These are phyloP conservation scores for Vigna reflexopilosa DNA, from an alignment of 306 rosid species.

Conservation along the genomic window DNA sequence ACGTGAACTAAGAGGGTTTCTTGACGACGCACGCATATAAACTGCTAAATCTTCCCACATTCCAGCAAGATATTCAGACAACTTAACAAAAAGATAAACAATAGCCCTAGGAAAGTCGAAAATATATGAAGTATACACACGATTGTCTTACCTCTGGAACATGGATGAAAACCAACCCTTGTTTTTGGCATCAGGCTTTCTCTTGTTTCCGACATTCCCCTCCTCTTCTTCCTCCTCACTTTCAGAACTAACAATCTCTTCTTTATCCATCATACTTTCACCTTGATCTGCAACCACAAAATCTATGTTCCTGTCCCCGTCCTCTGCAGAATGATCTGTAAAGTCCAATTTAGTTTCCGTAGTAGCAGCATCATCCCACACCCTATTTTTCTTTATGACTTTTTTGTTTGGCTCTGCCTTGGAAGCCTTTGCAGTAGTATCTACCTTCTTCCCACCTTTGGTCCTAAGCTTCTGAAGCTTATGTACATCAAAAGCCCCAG, in stretches of 20 bases:
- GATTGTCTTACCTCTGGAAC: conserved; percentile 75
- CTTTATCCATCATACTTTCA: conserved; percentile 92
- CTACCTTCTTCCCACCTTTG: conserved; percentile 77
- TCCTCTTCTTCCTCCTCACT: conserved; percentile 61
- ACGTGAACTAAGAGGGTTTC: neutral
- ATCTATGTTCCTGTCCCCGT: conserved; percentile 62
- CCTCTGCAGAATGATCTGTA: conserved; percentile 45
- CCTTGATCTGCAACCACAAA: conserved; percentile 75
- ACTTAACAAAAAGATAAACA: conserved; percentile 1
- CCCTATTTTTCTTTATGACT: conserved; percentile 36
- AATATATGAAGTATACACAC: neutral
- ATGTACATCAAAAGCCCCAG: conserved; percentile 91
- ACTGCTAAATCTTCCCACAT: neutral
- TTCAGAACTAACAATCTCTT: conserved; percentile 80
- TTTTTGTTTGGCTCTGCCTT: conserved; percentile 59
- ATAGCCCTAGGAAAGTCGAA: conserved; percentile 17
- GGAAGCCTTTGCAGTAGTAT: conserved; percentile 69
- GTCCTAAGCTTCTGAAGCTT: conserved; percentile 78
- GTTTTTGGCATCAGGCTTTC: conserved; percentile 73
- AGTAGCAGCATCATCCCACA: conserved; percentile 33
- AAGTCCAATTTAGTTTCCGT: conserved; percentile 38
- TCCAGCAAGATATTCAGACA: conserved; percentile 12
- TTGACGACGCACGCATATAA: conserved; percentile 3
- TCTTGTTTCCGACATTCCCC: conserved; percentile 60
- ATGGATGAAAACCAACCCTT: conserved; percentile 92